These are phyloP conservation scores for Hanseniaspora lindneri DNA, from an alignment of 805 yeast species.

Conservation along the genomic window DNA sequence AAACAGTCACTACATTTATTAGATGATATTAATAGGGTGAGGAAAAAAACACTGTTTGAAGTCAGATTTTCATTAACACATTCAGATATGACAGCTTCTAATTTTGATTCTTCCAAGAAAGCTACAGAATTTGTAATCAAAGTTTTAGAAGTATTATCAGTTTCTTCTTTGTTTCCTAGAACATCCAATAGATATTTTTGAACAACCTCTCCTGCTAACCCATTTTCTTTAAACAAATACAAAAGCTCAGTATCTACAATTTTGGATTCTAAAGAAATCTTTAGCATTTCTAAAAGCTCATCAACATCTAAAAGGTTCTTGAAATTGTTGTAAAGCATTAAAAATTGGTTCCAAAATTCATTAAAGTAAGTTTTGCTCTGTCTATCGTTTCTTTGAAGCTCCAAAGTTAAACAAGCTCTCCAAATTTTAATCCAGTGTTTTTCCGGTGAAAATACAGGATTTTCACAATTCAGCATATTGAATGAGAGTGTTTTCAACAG, in stretches of 20 bases:
- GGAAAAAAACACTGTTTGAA: background rate
- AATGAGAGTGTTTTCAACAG: constrained; percentile 18
- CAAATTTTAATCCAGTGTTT: constrained; percentile 26
- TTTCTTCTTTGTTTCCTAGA: background rate
- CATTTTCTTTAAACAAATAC: background rate
- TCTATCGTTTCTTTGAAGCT: constrained; percentile 24
- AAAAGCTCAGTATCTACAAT: background rate
- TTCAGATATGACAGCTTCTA: background rate
- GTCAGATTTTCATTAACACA: background rate
- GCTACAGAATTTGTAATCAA: background rate
- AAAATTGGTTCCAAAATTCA: constrained; percentile 26
- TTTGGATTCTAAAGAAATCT: background rate
- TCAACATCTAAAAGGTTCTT: constrained; percentile 14
- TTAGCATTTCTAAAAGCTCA: background rate
- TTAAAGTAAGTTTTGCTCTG: constrained; percentile 26
- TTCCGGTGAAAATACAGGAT: constrained; percentile 20
- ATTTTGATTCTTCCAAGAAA: background rate
- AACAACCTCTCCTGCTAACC: background rate
- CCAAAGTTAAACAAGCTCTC: constrained; percentile 22
- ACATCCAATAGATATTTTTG: no score
- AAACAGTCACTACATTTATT: background rate
- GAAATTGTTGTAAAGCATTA: constrained; percentile 24
- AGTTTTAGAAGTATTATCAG: no score
- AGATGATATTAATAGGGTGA: background rate
- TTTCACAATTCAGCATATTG: constrained; percentile 14